Evolutionary conservation across 345 rosid genomes (phyloP).

Genomic region (Nasturtium officinale): DNA sequence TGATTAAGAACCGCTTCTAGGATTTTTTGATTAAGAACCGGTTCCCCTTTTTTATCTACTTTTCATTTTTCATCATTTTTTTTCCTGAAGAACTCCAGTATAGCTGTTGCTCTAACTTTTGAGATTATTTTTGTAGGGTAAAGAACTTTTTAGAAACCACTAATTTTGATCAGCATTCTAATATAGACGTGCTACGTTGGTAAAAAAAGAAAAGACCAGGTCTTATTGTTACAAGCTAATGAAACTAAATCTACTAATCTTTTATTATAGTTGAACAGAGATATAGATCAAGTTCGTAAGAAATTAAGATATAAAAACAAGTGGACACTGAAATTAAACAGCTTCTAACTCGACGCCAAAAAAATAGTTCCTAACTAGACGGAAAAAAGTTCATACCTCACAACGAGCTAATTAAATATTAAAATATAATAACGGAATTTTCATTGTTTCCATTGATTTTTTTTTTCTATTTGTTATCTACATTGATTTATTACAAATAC

Average conservation of each 20-base stretch:
- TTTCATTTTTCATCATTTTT: no score
- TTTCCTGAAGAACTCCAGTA: no score
- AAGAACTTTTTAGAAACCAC: slow-evolving; percentile 2
- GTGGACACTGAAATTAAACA: slow-evolving; percentile 7
- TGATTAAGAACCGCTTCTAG: no score
- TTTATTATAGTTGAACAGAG: background rate
- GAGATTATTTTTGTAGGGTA: background rate
- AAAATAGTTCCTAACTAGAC: slow-evolving; percentile 27
- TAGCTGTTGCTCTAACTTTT: no score
- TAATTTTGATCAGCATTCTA: background rate
- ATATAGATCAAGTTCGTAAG: background rate
- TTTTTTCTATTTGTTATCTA: slow-evolving; percentile 27
- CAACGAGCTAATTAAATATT: background rate
- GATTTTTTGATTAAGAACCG: no score
- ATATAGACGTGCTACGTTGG: background rate
- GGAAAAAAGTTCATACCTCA: slow-evolving; percentile 22
- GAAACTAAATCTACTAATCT: slow-evolving; percentile 1
- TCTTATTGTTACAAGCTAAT: slow-evolving; percentile 10
- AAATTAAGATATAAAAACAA: background rate
- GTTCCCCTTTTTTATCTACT: no score
- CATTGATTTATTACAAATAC: slow-evolving; percentile 11
- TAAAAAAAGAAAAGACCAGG: no score
- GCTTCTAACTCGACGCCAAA: slow-evolving; percentile 11
- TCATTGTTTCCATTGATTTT: slow-evolving; percentile 4
- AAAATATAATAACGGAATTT: slow-evolving; percentile 7